Conservation (phyloP, 192 early-diverging fungal genomes). For the Kappamyces sp. region DNA sequence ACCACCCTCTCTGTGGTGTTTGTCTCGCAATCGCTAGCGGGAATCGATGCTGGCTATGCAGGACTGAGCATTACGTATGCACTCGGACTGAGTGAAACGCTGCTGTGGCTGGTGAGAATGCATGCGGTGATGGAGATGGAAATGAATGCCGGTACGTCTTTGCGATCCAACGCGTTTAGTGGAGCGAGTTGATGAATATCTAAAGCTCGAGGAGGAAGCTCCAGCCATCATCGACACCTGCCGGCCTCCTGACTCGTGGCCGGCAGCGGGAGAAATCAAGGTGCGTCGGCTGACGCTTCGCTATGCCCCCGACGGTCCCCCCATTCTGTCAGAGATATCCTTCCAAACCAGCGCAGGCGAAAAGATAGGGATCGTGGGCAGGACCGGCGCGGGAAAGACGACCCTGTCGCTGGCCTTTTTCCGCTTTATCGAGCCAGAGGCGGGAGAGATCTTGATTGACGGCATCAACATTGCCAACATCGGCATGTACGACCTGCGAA, state of each 20-base stretch:
- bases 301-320: conserved; percentile 68
- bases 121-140: conserved; percentile 65
- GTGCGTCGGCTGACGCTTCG: conserved; percentile 63
- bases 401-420: conserved; percentile 68
- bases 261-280: conserved; percentile 60
- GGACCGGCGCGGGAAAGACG: conserved; percentile 79
- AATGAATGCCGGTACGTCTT: conserved; percentile 55
- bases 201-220: conserved; percentile 73
- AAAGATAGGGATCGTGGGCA: conserved; percentile 54
- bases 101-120: conserved; percentile 32
- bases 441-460: conserved; percentile 69
- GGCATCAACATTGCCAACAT: conserved; percentile 66
- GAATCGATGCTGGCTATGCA: conserved; percentile 68
- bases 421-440: conserved; percentile 65
- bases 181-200: conserved; percentile 84
- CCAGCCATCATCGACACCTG: conserved; percentile 55
- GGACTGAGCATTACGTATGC: conserved; percentile 76
- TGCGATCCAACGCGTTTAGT: conserved; percentile 33
- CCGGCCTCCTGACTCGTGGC: conserved; percentile 44
- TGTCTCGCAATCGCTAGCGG: background rate
- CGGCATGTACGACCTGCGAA: conserved; percentile 73
- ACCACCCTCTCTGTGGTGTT: conserved; percentile 63
- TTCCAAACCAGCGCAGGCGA: conserved; percentile 36
- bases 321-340: conserved; percentile 42
- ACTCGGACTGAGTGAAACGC: conserved; percentile 61